phyloP scores from a whole-genome alignment of 768 basidiomycete species.

The Podaxis pistillaris region DNA sequence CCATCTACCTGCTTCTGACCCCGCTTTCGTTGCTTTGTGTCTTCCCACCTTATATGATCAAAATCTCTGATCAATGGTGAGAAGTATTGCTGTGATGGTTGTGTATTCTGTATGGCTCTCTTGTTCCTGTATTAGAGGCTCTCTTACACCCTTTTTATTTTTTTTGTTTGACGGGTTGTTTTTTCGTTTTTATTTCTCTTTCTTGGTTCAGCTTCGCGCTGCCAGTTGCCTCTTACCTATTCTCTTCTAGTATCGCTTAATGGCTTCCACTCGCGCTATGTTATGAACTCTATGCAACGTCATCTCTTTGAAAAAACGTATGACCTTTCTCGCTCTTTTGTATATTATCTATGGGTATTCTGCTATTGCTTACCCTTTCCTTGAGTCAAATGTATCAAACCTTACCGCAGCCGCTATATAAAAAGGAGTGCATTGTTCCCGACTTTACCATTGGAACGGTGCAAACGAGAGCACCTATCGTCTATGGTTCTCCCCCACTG shows the following conservation, averaged over 20 bases:
- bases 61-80: background rate
- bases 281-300: background rate
- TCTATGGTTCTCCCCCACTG: too few species aligned
- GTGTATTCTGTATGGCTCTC: conserved; percentile 1
- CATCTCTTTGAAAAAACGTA: background rate
- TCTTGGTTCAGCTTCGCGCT: background rate
- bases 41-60: background rate
- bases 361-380: background rate
- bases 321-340: background rate
- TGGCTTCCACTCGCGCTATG: background rate
- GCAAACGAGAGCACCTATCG: too few species aligned
- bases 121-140: conserved; percentile 12
- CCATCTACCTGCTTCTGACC: background rate
- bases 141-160: conserved; percentile 1
- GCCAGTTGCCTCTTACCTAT: background rate
- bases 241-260: background rate
- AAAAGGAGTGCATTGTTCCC: background rate
- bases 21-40: conserved; percentile 13
- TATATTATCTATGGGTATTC: background rate
- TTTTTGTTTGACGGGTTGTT: conserved; percentile 1
- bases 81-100: conserved; percentile 8
- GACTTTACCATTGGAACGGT: background rate
- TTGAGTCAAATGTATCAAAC: background rate
- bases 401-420: background rate
- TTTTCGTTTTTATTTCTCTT: conserved; percentile 1